These are phyloP conservation scores for Suillus sp. DNA, from an alignment of 768 basidiomycete species.

Conservation along the genomic window DNA sequence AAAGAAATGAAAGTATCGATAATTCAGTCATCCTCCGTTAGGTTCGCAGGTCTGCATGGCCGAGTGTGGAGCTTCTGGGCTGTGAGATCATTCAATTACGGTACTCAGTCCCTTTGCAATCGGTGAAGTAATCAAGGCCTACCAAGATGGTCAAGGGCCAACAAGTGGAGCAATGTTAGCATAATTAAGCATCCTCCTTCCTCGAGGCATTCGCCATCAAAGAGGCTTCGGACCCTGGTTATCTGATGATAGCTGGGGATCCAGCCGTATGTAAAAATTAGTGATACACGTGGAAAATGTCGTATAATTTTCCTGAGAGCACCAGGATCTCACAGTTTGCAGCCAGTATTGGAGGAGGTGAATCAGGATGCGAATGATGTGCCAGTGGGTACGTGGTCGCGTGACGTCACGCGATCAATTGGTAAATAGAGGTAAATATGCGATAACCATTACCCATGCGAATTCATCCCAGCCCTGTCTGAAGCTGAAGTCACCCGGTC, in stretches of 20 bases:
- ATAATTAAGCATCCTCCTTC: conserved; percentile 5
- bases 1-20: not conserved
- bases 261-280: not conserved
- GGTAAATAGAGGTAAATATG: conserved; percentile 19
- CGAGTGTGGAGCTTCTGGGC: not conserved
- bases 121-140: not conserved
- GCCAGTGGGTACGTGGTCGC: conserved; percentile 2
- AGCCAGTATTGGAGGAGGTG: not conserved
- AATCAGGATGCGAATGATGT: not conserved
- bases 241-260: not conserved
- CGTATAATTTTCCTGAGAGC: not conserved
- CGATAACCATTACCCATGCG: conserved; percentile 4
- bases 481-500: not conserved
- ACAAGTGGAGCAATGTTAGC: conserved; percentile 2
- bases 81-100: not conserved
- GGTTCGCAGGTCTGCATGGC: not conserved
- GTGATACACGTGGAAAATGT: not conserved
- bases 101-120: not conserved
- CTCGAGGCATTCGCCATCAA: conserved; percentile 8
- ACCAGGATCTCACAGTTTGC: not conserved
- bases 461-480: conserved; percentile 4
- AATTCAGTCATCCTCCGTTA: not conserved
- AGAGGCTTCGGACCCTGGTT: not conserved
- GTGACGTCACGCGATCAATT: conserved; percentile 27
- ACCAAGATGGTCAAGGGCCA: not conserved